These are phyloP conservation scores for Citrus inodora DNA, from an alignment of 345 rosid species.

Conservation along the genomic window DNA sequence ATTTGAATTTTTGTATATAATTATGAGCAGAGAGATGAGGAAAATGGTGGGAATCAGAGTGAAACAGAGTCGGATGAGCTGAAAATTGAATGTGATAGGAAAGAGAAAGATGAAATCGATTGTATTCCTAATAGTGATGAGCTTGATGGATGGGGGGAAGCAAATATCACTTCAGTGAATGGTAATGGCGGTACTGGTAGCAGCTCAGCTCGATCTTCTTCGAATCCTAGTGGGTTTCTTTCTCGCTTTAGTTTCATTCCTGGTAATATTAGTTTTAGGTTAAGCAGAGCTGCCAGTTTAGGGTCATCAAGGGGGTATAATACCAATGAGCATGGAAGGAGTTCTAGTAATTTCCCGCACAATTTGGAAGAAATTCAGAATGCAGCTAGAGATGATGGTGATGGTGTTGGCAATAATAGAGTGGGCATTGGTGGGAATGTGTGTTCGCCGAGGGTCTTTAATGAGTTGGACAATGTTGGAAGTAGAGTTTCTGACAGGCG, in stretches of 20 bases:
- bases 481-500: conserved; percentile 54
- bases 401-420: conserved; percentile 17
- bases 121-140: conserved; percentile 41
- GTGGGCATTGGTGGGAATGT: conserved; percentile 34
- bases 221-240: conserved; percentile 50
- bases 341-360: conserved; percentile 9
- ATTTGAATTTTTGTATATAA: not conserved
- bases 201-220: conserved; percentile 51
- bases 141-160: conserved; percentile 45
- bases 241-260: conserved; percentile 89
- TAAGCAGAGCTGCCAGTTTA: conserved; percentile 71
- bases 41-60: conserved; percentile 20
- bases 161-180: conserved; percentile 27
- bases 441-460: conserved; percentile 27
- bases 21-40: conserved; percentile 23
- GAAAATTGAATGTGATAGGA: conserved; percentile 42
- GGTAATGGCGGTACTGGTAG: conserved; percentile 22
- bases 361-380: conserved; percentile 18
- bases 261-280: conserved; percentile 72
- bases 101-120: conserved; percentile 33
- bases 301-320: conserved; percentile 67
- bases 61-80: conserved; percentile 27
- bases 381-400: conserved; percentile 25
- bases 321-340: conserved; percentile 7
- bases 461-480: conserved; percentile 42